Conservation (phyloP, 1,139 yeast species). For the Arxiozyma telluris region DNA sequence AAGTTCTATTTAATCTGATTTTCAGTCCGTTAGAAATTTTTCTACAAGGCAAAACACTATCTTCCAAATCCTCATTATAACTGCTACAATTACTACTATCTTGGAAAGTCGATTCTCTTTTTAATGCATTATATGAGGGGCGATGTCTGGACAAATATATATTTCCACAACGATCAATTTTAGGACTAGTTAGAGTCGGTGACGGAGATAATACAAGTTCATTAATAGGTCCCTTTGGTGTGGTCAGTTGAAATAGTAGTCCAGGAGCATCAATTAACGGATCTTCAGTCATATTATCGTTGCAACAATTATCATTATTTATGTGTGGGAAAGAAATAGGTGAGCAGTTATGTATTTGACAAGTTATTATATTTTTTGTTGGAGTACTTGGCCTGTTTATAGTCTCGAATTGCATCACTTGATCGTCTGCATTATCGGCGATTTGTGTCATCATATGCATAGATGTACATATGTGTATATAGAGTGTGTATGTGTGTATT, state of each 20-base stretch:
- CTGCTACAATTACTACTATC: background rate
- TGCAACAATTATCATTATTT: background rate
- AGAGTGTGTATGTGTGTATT: background rate
- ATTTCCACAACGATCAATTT: background rate
- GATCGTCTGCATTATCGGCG: background rate
- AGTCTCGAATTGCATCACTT: background rate
- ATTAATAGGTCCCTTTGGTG: slow-evolving; percentile 27
- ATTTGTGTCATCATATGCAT: background rate
- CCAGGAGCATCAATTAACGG: slow-evolving; percentile 10
- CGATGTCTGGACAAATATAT: background rate
- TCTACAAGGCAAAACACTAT: slow-evolving; percentile 30
- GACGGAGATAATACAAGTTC: slow-evolving; percentile 26
- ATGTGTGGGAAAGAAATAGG: slow-evolving; percentile 9
- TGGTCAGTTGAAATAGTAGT: slow-evolving; percentile 25
- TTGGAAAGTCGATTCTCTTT: background rate
- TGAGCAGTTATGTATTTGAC: slow-evolving; percentile 3
- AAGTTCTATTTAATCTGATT: slow-evolving; percentile 38
- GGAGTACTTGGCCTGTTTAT: background rate
- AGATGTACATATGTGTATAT: background rate
- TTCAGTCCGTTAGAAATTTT: slow-evolving; percentile 35
- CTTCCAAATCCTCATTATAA: slow-evolving; percentile 9
- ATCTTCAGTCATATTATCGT: background rate
- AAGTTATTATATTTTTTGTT: background rate
- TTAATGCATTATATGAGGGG: background rate
- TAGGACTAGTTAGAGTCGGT: slow-evolving; percentile 31